Evolutionary conservation across 352 stramenopile species (phyloP).

Genomic region (Globisporangium solare): DNA sequence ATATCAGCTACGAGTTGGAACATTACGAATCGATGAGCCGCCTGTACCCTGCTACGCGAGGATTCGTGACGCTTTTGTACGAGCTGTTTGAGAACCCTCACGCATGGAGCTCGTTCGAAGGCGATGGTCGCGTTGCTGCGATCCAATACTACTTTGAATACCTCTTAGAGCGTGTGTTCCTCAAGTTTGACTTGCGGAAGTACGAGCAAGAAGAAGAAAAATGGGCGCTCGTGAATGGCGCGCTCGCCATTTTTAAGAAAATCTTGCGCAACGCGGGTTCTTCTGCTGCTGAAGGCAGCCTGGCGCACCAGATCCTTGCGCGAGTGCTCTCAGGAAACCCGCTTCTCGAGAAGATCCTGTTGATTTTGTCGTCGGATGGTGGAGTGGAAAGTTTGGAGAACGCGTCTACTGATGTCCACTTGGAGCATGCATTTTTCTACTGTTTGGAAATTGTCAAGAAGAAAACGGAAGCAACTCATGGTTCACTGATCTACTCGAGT

Average conservation of each 20-base stretch:
- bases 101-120: constrained; percentile 70
- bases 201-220: constrained; percentile 83
- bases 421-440: constrained; percentile 82
- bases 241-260: constrained; percentile 74
- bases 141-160: constrained; percentile 87
- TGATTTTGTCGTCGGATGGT: constrained; percentile 61
- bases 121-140: constrained; percentile 63
- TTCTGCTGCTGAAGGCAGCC: constrained; percentile 39
- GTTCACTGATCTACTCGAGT: constrained; percentile 59
- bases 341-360: constrained; percentile 63
- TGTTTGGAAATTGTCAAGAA: constrained; percentile 77
- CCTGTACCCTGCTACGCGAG: constrained; percentile 73
- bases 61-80: constrained; percentile 68
- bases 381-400: constrained; percentile 73
- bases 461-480: constrained; percentile 61
- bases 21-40: constrained; percentile 78
- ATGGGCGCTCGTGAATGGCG: constrained; percentile 69
- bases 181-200: constrained; percentile 82
- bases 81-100: constrained; percentile 76
- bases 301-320: constrained; percentile 67
- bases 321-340: constrained; percentile 63
- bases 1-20: constrained; percentile 83
- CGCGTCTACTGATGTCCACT: constrained; percentile 60
- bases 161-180: constrained; percentile 73
- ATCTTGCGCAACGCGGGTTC: constrained; percentile 51